Base-by-base conservation (phyloP, 148 eudicot genomes). In the Camellia granthamiana region DNA sequence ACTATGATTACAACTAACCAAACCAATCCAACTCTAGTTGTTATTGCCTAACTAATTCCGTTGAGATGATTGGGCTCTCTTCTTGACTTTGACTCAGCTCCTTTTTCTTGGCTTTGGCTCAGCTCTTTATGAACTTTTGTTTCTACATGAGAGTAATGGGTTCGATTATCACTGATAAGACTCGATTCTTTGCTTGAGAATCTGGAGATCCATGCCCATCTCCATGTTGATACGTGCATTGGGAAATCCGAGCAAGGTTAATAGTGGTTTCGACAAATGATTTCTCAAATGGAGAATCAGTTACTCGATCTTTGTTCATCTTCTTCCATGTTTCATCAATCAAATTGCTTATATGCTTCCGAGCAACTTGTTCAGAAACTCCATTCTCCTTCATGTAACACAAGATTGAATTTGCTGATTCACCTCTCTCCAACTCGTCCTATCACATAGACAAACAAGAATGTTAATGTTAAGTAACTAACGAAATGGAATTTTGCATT, bases 171-270 rank as follows among this genome's bases (percentile, higher is more conserved):
- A 88, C 19, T 0, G 83, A 75, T n/a, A 18, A 6, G 1, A 86
- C 56, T 15, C 82, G 47, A 3, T 82, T 74, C 47, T 79, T 82
- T 43, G 83, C 13, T 69, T 5, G 12, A 0, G 42, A 44, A 54
- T 80, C 79, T 0, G 88, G 90, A 44, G 82, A 68, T 56, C 87
- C 79, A 68, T 77, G 76, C 8, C 81, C 88, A 56, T 86, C 88
- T 63, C 90, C 88, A n/a, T 78, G 12, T 23, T 82, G 88, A 67
- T 88, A 88, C 0, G 64, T 47, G 58, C 84, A 77, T 11, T 62
- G 79, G 7, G 85, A 51, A 8, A 64, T 70, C 2, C 88, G 65
- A 14, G 87, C 84, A 80, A 86, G 81, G 62, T 88, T 88, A 0
- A 79, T 8, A 11, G 64, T 64, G 1, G 43, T 78, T 7, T 82